phyloP scores from a whole-genome alignment of 169 alveolate genomes.

The Toxoplasma gondii region DNA sequence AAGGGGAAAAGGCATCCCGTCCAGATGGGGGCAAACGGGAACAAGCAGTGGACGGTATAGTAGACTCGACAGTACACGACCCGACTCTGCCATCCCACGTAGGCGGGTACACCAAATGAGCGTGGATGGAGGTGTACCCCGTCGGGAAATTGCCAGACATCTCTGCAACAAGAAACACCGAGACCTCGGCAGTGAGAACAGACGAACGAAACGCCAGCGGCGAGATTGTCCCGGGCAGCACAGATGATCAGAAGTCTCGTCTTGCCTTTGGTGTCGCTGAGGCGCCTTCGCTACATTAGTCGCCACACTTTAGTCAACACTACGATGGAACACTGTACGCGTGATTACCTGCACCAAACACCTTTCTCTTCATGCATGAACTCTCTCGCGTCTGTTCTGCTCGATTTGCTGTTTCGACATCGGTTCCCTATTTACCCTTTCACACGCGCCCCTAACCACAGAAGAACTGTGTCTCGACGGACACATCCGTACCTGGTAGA shows the following conservation, averaged over 20 bases:
- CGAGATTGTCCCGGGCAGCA: not conserved
- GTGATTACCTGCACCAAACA: too few relatives aligned
- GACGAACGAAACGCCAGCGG: not conserved
- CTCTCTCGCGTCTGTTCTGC: too few relatives aligned
- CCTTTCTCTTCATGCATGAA: too few relatives aligned
- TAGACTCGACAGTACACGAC: not conserved
- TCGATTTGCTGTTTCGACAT: too few relatives aligned
- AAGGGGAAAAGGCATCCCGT: not conserved
- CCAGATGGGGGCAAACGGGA: not conserved
- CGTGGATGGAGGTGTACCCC: not conserved
- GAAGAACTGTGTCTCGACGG: not conserved
- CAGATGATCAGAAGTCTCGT: too few relatives aligned
- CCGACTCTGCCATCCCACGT: not conserved
- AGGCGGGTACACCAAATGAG: not conserved
- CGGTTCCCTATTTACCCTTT: too few relatives aligned
- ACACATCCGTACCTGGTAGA: not conserved
- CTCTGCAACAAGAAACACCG: not conserved
- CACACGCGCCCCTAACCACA: too few relatives aligned
- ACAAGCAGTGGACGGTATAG: not conserved
- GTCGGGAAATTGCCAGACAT: not conserved
- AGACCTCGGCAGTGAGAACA: not conserved
- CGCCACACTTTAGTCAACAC: too few relatives aligned
- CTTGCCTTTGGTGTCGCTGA: too few relatives aligned
- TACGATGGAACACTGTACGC: too few relatives aligned
- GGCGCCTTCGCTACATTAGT: too few relatives aligned